A percentile compares a stretch with the other conserved stretches of the same genome.
phyloP scores from a whole-genome alignment of 306 rosid species.

The Oemleria cerasiformis region DNA sequence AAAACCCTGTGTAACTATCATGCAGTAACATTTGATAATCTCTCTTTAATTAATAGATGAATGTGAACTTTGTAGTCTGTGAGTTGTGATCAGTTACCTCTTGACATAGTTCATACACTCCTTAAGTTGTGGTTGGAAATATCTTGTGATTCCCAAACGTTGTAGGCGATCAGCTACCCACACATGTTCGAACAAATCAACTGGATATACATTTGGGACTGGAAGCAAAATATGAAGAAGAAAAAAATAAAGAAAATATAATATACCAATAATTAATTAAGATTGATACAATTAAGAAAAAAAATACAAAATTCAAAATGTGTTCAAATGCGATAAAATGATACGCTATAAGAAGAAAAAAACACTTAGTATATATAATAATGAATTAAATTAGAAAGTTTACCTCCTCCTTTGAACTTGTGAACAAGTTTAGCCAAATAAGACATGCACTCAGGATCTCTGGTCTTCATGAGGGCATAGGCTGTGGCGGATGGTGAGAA shows the following conservation, averaged over 20 bases:
- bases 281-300: too few species aligned
- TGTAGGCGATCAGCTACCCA: constrained; percentile 84
- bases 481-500: constrained; percentile 95
- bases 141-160: constrained; percentile 75
- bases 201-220: constrained; percentile 88
- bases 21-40: too few species aligned
- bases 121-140: constrained; percentile 53
- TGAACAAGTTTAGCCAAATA: constrained; percentile 52
- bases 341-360: too few species aligned
- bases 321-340: too few species aligned
- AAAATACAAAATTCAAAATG: too few species aligned
- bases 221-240: background rate
- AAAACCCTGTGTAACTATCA: too few species aligned
- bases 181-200: constrained; percentile 80
- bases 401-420: constrained; percentile 92
- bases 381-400: too few species aligned
- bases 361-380: too few species aligned
- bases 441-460: constrained; percentile 52
- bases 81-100: constrained; percentile 39
- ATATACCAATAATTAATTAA: background rate
- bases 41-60: too few species aligned
- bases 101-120: constrained; percentile 55
- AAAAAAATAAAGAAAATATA: background rate
- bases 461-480: constrained; percentile 76
- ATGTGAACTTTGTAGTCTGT: background rate